A percentile compares a stretch with the other conserved stretches of the same genome.
Evolutionary conservation across 192 early-diverging fungal genomes (phyloP).

Genomic region (Backusella psychrophila): DNA sequence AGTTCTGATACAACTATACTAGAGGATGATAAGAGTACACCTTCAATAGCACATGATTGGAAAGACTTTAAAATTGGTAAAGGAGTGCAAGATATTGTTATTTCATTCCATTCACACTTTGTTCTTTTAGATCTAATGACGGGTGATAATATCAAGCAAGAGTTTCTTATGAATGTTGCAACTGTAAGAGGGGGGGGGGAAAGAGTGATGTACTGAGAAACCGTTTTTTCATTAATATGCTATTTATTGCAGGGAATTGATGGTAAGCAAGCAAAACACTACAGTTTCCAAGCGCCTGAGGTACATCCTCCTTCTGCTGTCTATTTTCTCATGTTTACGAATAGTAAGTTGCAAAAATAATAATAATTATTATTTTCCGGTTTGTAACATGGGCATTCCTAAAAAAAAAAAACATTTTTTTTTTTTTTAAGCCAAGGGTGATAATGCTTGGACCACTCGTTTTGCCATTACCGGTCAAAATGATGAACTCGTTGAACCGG

Average conservation of each 20-base stretch:
- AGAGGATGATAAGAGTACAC: slow-evolving; percentile 19
- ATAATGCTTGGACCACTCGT: slow-evolving; percentile 37
- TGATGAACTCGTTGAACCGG: slow-evolving; percentile 3
- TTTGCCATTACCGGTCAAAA: slow-evolving; percentile 30
- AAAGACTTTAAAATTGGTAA: slow-evolving; percentile 34
- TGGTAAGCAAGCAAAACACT: neutral
- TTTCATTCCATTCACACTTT: neutral
- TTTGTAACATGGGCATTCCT: neutral
- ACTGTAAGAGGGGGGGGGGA: slow-evolving; percentile 15
- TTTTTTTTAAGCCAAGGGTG: neutral
- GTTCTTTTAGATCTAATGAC: slow-evolving; percentile 38
- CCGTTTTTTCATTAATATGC: neutral
- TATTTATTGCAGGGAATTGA: slow-evolving; percentile 20
- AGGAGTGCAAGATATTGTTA: neutral
- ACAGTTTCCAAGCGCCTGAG: slow-evolving; percentile 24
- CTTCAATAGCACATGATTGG: slow-evolving; percentile 13
- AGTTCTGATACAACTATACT: neutral
- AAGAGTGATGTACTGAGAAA: neutral
- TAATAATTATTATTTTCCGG: neutral
- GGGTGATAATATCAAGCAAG: slow-evolving; percentile 34
- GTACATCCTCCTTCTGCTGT: slow-evolving; percentile 33
- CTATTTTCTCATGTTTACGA: slow-evolving; percentile 43
- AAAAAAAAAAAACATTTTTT: neutral
- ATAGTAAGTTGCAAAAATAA: slow-evolving; percentile 10
- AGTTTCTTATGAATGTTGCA: slow-evolving; percentile 24